These are phyloP conservation scores for Eimeria praecox DNA, from an alignment of 169 alveolate species.

Conservation along the genomic window DNA sequence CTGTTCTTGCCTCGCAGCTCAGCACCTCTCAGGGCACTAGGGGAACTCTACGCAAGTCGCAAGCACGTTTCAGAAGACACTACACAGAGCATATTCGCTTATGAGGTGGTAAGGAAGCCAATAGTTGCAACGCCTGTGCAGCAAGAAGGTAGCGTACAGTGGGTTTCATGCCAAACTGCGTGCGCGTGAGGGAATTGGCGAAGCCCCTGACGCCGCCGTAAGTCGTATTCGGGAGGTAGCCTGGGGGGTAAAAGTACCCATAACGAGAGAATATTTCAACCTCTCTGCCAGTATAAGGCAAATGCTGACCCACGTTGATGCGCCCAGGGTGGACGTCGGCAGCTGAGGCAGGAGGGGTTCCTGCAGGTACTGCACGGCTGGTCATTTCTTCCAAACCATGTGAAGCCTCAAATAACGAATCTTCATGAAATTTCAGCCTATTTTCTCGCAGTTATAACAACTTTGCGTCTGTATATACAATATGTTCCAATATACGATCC, in stretches of 20 bases:
- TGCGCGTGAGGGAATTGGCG: slow-evolving; percentile 6
- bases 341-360: slow-evolving; percentile 42
- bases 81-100: neutral
- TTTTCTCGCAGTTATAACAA: neutral
- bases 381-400: slow-evolving; percentile 38
- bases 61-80: too few species aligned
- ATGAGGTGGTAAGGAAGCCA: neutral
- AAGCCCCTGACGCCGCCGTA: slow-evolving; percentile 18
- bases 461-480: neutral
- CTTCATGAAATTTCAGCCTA: neutral
- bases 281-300: slow-evolving; percentile 81
- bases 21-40: neutral
- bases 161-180: slow-evolving; percentile 53
- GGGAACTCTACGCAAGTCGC: neutral
- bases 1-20: neutral
- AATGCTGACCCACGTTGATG: slow-evolving; percentile 71
- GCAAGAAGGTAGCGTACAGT: slow-evolving; percentile 1
- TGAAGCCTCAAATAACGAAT: neutral
- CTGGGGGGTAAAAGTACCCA: slow-evolving; percentile 76
- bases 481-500: neutral
- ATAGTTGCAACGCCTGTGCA: neutral
- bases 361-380: slow-evolving; percentile 1
- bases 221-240: slow-evolving; percentile 71
- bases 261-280: slow-evolving; percentile 77
- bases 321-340: slow-evolving; percentile 68